Base-by-base conservation (phyloP, 2,329 filamentous ascomycete genomes). In the Calonectria montana region DNA sequence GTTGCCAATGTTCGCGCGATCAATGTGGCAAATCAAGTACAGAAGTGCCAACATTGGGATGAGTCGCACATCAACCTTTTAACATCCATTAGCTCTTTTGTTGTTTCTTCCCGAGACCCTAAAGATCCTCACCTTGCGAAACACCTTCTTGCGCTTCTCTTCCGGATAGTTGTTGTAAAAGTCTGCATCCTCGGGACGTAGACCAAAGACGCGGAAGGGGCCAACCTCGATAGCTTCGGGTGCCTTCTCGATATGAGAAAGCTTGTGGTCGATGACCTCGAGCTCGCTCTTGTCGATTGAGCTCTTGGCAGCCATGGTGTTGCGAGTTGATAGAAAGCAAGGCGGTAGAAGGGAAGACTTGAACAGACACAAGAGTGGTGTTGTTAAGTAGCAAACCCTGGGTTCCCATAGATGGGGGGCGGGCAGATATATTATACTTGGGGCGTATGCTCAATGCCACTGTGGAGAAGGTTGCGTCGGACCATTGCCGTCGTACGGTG, bases 11-110 rank as follows among this genome's bases (percentile, higher is more conserved):
- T 91, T 91, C 10, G 87, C 87, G 9, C 88, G 81, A 74, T 91
- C 89, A 4, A 91, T 84, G 69, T 89, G 91, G 76, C 87, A 88
- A 4, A 91, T 83, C 2, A 91, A 77, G 75, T 90, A 91, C 0
- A 91, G 80, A 69, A 84, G 6, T 67, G 91, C 83, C 91, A 94
- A 55, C 91, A 82, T 82, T 1, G 86, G 86, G 21, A 81, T 70
- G 7, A 81, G 74, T 13, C 77, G 75, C 41, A 86, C 76, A 1
- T 85, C 80, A 74, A 87, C 77, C 73, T 75, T 47, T 15, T n/a
- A 12, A 47, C 10, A 21, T 15, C 3, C 41, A 37, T 72, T 31
- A 70, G 47, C 25, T n/a, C 6, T 16, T 29, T n/a, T 21, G 6
- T 47, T 18, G 21, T 37, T 45, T 21, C 13, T 12, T 16, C 4